Conservation (phyloP, 2,329 filamentous ascomycete species). For the Diplocarpon rosae region DNA sequence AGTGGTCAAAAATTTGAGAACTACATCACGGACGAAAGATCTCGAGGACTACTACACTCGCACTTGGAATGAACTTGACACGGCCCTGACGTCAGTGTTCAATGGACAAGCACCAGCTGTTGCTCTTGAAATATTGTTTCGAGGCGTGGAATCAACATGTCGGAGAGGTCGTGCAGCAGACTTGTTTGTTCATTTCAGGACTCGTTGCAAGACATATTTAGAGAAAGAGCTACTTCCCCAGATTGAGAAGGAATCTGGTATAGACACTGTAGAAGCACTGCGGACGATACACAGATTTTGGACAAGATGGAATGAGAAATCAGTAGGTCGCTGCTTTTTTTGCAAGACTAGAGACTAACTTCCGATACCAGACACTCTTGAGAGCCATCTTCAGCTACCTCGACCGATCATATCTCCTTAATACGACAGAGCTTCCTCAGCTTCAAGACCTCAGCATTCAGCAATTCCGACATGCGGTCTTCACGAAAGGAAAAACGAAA, state of each 20-base stretch:
- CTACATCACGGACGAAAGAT: conserved; percentile 41
- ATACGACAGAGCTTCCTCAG: conserved; percentile 55
- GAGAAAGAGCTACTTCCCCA: conserved; percentile 44
- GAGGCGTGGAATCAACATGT: conserved; percentile 85
- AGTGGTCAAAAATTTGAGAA: conserved; percentile 84
- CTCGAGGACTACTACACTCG: conserved; percentile 69
- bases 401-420: conserved; percentile 78
- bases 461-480: conserved; percentile 58
- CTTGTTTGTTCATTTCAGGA: conserved; percentile 55
- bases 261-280: conserved; percentile 52
- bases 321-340: conserved; percentile 40
- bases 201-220: conserved; percentile 58
- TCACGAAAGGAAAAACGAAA: conserved; percentile 23
- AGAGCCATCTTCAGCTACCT: conserved; percentile 89
- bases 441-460: conserved; percentile 73
- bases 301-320: conserved; percentile 67
- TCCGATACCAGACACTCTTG: conserved; percentile 50
- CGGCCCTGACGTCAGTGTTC: conserved; percentile 66
- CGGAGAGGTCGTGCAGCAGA: conserved; percentile 60
- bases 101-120: conserved; percentile 47
- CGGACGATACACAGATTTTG: conserved; percentile 47
- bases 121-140: conserved; percentile 82
- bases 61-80: conserved; percentile 63
- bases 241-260: conserved; percentile 39
- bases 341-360: conserved; percentile 7